Base-by-base conservation (phyloP, 345 rosid species). In the Cardamine chenopodiifolia region DNA sequence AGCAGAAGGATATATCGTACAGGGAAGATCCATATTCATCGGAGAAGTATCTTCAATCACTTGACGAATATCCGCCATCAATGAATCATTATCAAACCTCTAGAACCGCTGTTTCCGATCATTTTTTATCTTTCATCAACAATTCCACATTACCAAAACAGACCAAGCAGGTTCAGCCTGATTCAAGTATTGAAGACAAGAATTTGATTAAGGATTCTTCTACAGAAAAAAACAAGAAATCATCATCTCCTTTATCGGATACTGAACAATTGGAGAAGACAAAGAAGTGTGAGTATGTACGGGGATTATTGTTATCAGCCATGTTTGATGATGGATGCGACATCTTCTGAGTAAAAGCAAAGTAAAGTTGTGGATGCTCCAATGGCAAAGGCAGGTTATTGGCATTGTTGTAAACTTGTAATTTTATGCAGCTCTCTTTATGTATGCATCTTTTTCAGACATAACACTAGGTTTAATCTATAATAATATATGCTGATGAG, bases 271-370 rank as follows among this genome's bases (percentile, higher is more conserved):
- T 68, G 68, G 97, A 88, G 86, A 87, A 85, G 84, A 82, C 85
- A 32, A 84, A 79, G 39, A 88, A 83, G 78, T 78, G 91, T 55
- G 80, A 82, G 65, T 91, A 84, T 83, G 88, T 87, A 78, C 93
- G 83, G 83, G 89, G 84, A 70, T 67, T 91, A 20, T 63, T 88
- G 55, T 73, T 82, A 47, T 89, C 97, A 57, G 83, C 90, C 66
- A 79, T 91, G 74, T 68, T 87, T 18, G 82, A 72, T 52, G 83
- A 83, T 29, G 71, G 42, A 47, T 17, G 34, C 14, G 80, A 63
- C 52, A 62, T 56, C 61, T 74, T 76, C 52, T 76, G 75, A 77
- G 60, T 25, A 23, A 23, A 34, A 45, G 0, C 4, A 19, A 6
- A 58, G 8, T 9, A 58, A 48, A 58, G 35, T 28, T 77, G 66